Evolutionary conservation across 208 protist genomes (phyloP).

Genomic region (Porcisia hertigi): DNA sequence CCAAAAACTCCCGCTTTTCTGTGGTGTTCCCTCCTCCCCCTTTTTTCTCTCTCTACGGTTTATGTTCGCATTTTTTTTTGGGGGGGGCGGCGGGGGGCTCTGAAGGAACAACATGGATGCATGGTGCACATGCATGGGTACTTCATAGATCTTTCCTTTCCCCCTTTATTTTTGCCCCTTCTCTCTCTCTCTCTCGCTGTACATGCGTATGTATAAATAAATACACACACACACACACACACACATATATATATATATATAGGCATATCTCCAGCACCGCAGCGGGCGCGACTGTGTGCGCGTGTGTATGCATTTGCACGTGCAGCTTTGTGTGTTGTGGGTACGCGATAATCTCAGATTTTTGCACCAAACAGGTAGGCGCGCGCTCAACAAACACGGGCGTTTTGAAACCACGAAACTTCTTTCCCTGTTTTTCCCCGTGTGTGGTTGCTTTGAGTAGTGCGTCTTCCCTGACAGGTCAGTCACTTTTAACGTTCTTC

Average conservation of each 20-base stretch:
- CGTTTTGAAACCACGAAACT: neutral
- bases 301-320: neutral
- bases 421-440: neutral
- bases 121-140: too few species aligned
- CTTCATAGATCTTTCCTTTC: too few species aligned
- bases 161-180: too few species aligned
- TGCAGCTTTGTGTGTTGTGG: neutral
- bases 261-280: neutral
- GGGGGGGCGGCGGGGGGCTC: too few species aligned
- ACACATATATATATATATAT: too few species aligned
- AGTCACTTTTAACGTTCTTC: neutral
- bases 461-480: neutral
- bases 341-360: neutral
- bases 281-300: neutral
- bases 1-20: too few species aligned
- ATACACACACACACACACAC: neutral
- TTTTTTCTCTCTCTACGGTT: too few species aligned
- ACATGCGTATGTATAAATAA: neutral
- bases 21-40: too few species aligned
- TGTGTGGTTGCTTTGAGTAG: neutral
- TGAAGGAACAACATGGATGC: too few species aligned
- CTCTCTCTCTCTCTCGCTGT: too few species aligned
- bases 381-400: neutral
- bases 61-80: too few species aligned
- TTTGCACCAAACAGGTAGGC: neutral